These are phyloP conservation scores for Ceratopteris richardii DNA, from an alignment of 75 land plant species.

Conservation along the genomic window DNA sequence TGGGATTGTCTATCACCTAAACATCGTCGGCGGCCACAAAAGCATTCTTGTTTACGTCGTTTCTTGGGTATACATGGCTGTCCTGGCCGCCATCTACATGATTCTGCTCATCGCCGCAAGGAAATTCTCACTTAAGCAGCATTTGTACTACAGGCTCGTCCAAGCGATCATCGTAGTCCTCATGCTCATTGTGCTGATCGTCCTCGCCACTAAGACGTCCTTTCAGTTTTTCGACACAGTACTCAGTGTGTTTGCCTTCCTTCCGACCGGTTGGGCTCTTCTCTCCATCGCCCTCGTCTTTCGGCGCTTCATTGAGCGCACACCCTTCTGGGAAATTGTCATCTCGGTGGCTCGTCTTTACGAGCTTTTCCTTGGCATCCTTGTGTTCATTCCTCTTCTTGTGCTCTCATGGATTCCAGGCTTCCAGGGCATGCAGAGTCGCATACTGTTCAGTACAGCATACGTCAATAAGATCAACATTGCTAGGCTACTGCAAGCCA, in stretches of 20 bases:
- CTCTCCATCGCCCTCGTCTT: slow-evolving; percentile 53
- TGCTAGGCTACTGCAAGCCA: slow-evolving; percentile 10
- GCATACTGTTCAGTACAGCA: slow-evolving; percentile 80
- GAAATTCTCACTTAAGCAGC: slow-evolving; percentile 8
- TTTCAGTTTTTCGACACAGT: slow-evolving; percentile 21
- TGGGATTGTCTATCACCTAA: slow-evolving; percentile 31
- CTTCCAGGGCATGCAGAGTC: slow-evolving; percentile 70
- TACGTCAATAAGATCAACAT: slow-evolving; percentile 67
- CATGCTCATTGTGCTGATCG: slow-evolving; percentile 7
- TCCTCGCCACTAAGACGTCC: slow-evolving; percentile 10
- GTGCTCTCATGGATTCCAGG: slow-evolving; percentile 75
- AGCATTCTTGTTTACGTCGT: slow-evolving; percentile 25
- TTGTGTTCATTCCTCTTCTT: slow-evolving; percentile 65
- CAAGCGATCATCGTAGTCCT: slow-evolving; percentile 17
- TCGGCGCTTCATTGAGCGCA: slow-evolving; percentile 38
- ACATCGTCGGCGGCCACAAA: slow-evolving; percentile 14
- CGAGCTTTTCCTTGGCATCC: slow-evolving; percentile 67
- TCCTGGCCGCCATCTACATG: slow-evolving; percentile 6
- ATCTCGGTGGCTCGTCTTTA: slow-evolving; percentile 55
- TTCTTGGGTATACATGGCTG: slow-evolving; percentile 23
- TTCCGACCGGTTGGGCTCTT: slow-evolving; percentile 94
- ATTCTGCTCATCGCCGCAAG: slow-evolving; percentile 5
- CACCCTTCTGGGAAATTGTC: slow-evolving; percentile 45
- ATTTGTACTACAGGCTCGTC: slow-evolving; percentile 12
- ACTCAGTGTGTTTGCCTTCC: slow-evolving; percentile 44